These are phyloP conservation scores for Xanthoconium separans DNA, from an alignment of 1,284 basidiomycete species.

Conservation along the genomic window DNA sequence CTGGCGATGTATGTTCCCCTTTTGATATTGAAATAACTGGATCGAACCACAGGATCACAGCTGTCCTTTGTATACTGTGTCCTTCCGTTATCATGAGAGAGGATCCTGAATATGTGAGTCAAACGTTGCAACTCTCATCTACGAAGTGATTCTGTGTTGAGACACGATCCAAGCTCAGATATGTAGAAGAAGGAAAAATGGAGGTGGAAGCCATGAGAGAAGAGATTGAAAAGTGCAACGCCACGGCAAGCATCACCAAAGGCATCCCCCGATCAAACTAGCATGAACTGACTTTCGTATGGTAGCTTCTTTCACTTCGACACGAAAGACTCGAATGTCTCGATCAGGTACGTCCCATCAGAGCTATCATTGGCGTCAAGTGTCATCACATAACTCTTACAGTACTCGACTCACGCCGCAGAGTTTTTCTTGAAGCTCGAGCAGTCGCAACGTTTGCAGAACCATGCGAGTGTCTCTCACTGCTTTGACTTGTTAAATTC, in stretches of 20 bases:
- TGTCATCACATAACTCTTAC: too few relatives aligned
- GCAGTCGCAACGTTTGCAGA: background rate
- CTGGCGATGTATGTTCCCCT: background rate
- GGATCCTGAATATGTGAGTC: background rate
- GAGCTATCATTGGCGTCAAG: background rate
- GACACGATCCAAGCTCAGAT: background rate
- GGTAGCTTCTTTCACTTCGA: background rate
- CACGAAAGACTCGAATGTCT: background rate
- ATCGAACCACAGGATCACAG: background rate
- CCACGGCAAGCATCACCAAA: background rate
- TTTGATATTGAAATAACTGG: background rate
- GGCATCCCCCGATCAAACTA: too few relatives aligned
- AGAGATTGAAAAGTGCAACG: background rate
- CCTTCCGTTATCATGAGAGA: background rate
- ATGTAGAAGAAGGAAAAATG: background rate
- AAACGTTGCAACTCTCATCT: too few relatives aligned
- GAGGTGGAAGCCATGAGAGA: background rate
- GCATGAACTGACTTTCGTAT: background rate
- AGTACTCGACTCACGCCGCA: background rate
- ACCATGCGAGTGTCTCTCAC: background rate
- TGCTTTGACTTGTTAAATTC: background rate
- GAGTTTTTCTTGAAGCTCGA: conserved; percentile 1
- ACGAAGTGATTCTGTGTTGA: background rate
- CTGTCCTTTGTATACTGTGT: background rate
- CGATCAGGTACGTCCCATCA: background rate